Percentiles rank a stretch among this genome's conserved stretches.
Evolutionary conservation across 108 stramenopile species (phyloP).

Genomic region (Nitzschia sp.): DNA sequence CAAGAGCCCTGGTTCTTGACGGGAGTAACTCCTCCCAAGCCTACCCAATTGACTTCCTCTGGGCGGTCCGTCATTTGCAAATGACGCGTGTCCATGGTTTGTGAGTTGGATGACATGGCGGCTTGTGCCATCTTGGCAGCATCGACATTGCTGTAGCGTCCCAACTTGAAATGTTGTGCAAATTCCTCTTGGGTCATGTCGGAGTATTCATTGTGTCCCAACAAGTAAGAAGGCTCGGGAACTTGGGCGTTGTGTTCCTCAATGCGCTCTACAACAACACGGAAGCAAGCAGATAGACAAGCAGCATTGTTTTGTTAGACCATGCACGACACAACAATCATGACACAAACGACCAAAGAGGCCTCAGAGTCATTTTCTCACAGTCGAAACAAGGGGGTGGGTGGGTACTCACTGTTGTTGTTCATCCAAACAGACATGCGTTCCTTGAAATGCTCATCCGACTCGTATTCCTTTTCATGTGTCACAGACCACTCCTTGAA

Average conservation of each 20-base stretch:
- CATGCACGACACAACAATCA: neutral
- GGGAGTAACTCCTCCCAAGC: conserved; percentile 78
- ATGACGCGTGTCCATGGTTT: conserved; percentile 19
- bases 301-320: no score
- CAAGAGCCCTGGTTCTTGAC: conserved; percentile 94
- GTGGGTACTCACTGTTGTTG: conserved; percentile 77
- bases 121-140: conserved; percentile 34
- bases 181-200: conserved; percentile 92
- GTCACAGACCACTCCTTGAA: conserved; percentile 42
- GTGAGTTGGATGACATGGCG: conserved; percentile 25
- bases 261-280: conserved; percentile 56
- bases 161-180: conserved; percentile 53
- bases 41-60: conserved; percentile 79
- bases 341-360: neutral
- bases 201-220: conserved; percentile 91
- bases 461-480: conserved; percentile 57
- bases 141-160: conserved; percentile 36
- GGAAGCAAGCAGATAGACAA: no score
- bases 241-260: conserved; percentile 81
- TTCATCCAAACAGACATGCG: conserved; percentile 65
- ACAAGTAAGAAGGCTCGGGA: conserved; percentile 54
- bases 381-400: no score
- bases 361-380: neutral
- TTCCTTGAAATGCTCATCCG: conserved; percentile 42
- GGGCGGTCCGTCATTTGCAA: conserved; percentile 46